Percentiles rank a stretch among this genome's conserved stretches.
Conservation (phyloP, 371 early-diverging fungal species). For the Mortierella polycephala region DNA sequence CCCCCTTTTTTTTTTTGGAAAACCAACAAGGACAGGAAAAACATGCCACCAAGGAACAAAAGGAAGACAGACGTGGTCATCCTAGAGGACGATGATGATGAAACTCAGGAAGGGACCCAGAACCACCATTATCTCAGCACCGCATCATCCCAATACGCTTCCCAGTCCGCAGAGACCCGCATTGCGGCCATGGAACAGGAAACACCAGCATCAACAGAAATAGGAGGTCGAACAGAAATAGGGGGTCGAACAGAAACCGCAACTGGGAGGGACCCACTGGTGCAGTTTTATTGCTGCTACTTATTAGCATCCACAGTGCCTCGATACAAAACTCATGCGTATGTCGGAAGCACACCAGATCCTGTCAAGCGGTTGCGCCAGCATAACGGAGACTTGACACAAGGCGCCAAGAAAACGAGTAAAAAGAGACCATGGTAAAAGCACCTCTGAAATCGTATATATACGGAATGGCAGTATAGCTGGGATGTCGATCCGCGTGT, state of each 20-base stretch:
- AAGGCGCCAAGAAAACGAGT: constrained; percentile 71
- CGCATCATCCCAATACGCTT: not conserved
- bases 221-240: not conserved
- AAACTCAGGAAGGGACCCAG: not conserved
- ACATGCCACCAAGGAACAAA: not conserved
- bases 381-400: constrained; percentile 70
- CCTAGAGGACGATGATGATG: constrained; percentile 9
- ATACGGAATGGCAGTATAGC: not conserved
- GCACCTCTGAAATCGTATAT: not conserved
- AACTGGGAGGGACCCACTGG: constrained; percentile 19
- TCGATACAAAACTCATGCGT: constrained; percentile 57
- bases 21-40: not conserved
- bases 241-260: not conserved
- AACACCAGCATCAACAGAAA: not conserved
- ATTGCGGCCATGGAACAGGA: not conserved
- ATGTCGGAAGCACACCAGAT: constrained; percentile 74
- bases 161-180: not conserved
- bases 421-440: constrained; percentile 67
- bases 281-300: constrained; percentile 64
- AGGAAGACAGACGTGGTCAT: constrained; percentile 1
- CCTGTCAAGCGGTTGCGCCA: constrained; percentile 67
- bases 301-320: constrained; percentile 58
- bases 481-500: too few species aligned
- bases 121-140: not conserved
- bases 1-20: not conserved